A percentile compares a stretch with the other conserved stretches of the same genome.
These are phyloP conservation scores for Canavalia gladiata DNA, from an alignment of 306 rosid genomes.

Conservation along the genomic window DNA sequence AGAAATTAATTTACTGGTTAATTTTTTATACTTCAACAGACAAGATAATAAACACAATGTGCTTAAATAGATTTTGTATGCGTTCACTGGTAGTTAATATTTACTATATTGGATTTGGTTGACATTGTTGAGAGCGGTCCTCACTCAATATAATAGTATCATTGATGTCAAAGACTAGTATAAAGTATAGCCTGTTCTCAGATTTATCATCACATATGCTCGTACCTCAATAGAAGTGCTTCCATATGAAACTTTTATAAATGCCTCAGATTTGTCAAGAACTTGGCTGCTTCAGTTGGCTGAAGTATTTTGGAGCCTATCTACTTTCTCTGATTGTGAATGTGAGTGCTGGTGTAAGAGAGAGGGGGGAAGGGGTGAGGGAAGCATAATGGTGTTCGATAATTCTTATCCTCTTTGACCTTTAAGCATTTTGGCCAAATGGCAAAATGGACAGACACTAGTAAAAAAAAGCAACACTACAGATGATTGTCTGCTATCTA, in stretches of 20 bases:
- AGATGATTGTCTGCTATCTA: conserved; percentile 23
- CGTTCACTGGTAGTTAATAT: neutral
- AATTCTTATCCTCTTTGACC: conserved; percentile 33
- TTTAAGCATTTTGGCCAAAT: conserved; percentile 2
- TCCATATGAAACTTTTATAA: neutral
- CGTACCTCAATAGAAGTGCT: conserved; percentile 19
- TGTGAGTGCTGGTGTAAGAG: neutral
- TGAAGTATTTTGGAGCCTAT: neutral
- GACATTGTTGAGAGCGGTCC: neutral
- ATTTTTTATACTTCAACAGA: conserved; percentile 36
- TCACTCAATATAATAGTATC: neutral
- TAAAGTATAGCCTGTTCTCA: conserved; percentile 16
- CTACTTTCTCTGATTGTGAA: neutral
- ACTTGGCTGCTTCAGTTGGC: neutral
- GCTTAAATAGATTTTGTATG: conserved; percentile 30
- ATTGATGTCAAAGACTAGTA: conserved; percentile 13
- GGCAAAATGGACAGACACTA: neutral
- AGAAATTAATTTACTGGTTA: conserved; percentile 19
- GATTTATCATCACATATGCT: conserved; percentile 11
- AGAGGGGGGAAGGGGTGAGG: neutral
- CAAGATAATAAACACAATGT: neutral
- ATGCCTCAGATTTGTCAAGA: conserved; percentile 16
- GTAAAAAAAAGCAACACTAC: neutral
- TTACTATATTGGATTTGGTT: neutral
- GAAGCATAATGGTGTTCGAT: neutral